These are phyloP conservation scores for Podospora conica DNA, from an alignment of 495 filamentous ascomycete genomes.

Conservation along the genomic window DNA sequence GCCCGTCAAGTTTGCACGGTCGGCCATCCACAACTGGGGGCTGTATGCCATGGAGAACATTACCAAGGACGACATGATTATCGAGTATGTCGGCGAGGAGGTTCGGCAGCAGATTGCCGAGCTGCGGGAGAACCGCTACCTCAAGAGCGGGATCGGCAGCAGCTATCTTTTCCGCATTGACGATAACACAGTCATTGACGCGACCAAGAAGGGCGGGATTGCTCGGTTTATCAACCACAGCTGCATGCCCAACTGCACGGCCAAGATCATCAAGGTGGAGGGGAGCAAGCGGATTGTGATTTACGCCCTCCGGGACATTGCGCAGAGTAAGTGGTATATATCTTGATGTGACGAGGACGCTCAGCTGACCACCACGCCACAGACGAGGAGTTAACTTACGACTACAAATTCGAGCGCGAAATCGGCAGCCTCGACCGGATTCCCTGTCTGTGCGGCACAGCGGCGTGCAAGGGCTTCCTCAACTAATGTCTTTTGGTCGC, in stretches of 20 bases:
- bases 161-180: slow-evolving; percentile 98
- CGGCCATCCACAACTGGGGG: slow-evolving; percentile 98
- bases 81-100: slow-evolving; percentile 98
- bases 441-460: slow-evolving; percentile 91
- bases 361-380: slow-evolving; percentile 41
- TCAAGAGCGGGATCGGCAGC: slow-evolving; percentile 94
- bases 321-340: slow-evolving; percentile 66
- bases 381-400: slow-evolving; percentile 99
- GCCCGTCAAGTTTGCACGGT: slow-evolving; percentile 93
- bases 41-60: slow-evolving; percentile 98
- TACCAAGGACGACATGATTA: slow-evolving; percentile 97
- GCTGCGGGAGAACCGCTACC: slow-evolving; percentile 82
- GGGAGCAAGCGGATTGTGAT: slow-evolving; percentile 99
- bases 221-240: slow-evolving; percentile 98
- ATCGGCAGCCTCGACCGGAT: slow-evolving; percentile 92
- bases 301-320: slow-evolving; percentile 92
- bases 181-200: slow-evolving; percentile 95
- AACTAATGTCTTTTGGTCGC: slow-evolving; percentile 53
- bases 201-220: slow-evolving; percentile 96
- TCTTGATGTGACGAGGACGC: neutral
- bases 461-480: slow-evolving; percentile 96
- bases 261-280: slow-evolving; percentile 99
- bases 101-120: slow-evolving; percentile 95
- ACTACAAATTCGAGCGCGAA: slow-evolving; percentile 99
- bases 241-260: slow-evolving; percentile 96